Evolutionary conservation across 2,329 filamentous ascomycete genomes (phyloP), one percentile per base, ranked within the genome.

Genomic region (Monilinia vaccinii-corymbosi): DNA sequence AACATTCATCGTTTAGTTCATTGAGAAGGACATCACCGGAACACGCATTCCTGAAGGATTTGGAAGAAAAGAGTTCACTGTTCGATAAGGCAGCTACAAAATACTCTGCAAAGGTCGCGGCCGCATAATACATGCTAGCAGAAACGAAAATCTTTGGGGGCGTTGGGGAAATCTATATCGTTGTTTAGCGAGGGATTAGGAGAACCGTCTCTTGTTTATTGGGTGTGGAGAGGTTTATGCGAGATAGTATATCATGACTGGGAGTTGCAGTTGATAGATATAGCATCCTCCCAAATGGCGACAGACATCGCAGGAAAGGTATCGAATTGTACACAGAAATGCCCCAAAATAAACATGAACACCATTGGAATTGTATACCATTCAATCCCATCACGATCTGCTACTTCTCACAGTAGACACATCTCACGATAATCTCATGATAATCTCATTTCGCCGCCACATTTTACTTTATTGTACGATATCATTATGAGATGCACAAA

Each of bases 81-180:
- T 97, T 97, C 71, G 90, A 96, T 73, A 85, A 85, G 69, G 92
- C 92, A 14, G 89, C 89, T 23, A 79, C 83, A 31, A 97, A 96
- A 76, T 97, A 94, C 75, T 86, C 84, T 66, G 82, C 92, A 38
- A 96, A 93, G 78, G 90, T 91, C 48, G 61, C 65, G 31, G 23
- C 50, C 7, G 63, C 65, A 66, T 69, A 66, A 68, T 66, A 48
- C 6, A 18, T 21, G 21, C 28, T 36, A 11, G n/a, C 5, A 45
- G 38, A 38, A 34, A 23, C 23, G 21, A 36, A 55, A 55, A 55
- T 55, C 7, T 34, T 38, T 28, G 14, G n/a, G 49, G 49, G 40
- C 23, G 57, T 55, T 55, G 38, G 50, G 38, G 36, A 48, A 36
- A 45, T 23, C 9, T 14, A 47, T 55, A 11, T 46, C 23, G 16